Conservation (phyloP, 75 land plant genomes). For the Chamaecyparis obtusa region DNA sequence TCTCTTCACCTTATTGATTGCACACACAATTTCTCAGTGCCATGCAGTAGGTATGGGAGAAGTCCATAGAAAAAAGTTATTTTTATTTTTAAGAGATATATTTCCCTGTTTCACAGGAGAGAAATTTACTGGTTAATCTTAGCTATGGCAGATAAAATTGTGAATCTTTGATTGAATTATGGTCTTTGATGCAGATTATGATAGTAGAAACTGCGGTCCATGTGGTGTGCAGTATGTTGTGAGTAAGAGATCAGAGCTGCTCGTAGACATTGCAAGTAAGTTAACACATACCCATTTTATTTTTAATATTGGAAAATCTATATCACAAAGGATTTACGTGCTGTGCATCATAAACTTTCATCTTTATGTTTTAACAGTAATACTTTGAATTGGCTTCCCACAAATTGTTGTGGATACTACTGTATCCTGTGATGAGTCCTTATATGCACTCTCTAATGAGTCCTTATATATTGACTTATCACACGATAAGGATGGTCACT, state of each 20-base stretch:
- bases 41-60: background rate
- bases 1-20: background rate
- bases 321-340: too few species aligned
- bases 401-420: too few species aligned
- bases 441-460: too few species aligned
- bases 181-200: background rate
- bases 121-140: background rate
- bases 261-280: background rate
- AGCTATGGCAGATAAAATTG: background rate
- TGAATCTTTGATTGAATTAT: background rate
- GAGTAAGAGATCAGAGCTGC: background rate
- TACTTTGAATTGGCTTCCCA: fast-evolving
- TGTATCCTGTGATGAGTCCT: too few species aligned
- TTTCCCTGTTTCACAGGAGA: background rate
- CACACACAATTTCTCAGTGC: background rate
- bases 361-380: too few species aligned
- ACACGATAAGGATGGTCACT: too few species aligned
- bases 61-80: background rate
- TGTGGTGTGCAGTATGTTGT: background rate
- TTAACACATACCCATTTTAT: too few species aligned
- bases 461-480: too few species aligned
- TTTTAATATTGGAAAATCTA: too few species aligned
- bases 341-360: too few species aligned
- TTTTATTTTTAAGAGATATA: background rate
- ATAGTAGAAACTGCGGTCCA: background rate